Percentiles rank a stretch among this genome's conserved stretches.
Evolutionary conservation across 2,329 filamentous ascomycete genomes (phyloP).

Genomic region (Fusarium foetens): DNA sequence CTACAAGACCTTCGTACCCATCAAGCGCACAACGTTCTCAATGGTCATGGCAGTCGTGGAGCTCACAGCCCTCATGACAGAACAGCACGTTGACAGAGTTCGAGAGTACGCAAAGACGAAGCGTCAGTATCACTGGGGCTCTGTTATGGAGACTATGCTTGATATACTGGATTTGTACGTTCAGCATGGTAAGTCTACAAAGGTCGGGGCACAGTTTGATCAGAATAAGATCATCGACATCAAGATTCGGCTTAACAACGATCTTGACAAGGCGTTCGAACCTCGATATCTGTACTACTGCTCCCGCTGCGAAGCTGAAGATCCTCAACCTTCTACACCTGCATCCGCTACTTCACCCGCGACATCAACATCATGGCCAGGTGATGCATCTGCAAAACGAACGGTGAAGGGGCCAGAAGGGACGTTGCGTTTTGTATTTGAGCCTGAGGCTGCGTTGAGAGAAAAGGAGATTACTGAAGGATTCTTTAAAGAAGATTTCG

Average conservation of each 20-base stretch:
- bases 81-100: constrained; percentile 61
- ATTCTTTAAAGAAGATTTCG: constrained; percentile 78
- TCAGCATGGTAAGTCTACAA: constrained; percentile 79
- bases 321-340: constrained; percentile 46
- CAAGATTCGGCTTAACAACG: constrained; percentile 86
- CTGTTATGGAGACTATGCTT: constrained; percentile 80
- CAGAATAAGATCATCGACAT: constrained; percentile 85
- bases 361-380: constrained; percentile 52
- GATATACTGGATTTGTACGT: constrained; percentile 94
- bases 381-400: constrained; percentile 47
- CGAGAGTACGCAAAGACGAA: constrained; percentile 60
- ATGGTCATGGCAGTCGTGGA: constrained; percentile 86
- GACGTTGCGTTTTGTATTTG: constrained; percentile 90
- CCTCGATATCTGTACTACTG: constrained; percentile 73
- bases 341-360: constrained; percentile 52
- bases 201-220: constrained; percentile 76
- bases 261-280: constrained; percentile 71
- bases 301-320: constrained; percentile 59
- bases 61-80: constrained; percentile 74
- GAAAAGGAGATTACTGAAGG: constrained; percentile 75
- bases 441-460: constrained; percentile 76
- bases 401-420: constrained; percentile 66
- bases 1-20: constrained; percentile 90
- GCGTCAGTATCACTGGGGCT: constrained; percentile 58
- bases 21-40: constrained; percentile 89